phyloP scores from a whole-genome alignment of 2,329 filamentous ascomycete genomes.

The Lasiodiplodia theobromae region DNA sequence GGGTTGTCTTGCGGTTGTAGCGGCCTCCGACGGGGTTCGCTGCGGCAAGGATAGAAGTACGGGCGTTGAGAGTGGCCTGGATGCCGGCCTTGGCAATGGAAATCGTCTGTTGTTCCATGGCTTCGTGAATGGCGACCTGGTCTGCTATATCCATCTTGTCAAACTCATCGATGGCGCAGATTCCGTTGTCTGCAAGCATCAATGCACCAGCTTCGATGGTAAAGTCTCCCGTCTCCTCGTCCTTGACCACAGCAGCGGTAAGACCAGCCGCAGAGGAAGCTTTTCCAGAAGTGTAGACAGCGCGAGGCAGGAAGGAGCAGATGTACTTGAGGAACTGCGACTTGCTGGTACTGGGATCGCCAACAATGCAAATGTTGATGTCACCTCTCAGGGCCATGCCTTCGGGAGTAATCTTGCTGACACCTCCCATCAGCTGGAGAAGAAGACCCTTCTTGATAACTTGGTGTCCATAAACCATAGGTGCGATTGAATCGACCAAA shows the following conservation, averaged over 20 bases:
- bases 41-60: slow-evolving; percentile 92
- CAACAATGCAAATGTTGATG: slow-evolving; percentile 98
- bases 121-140: slow-evolving; percentile 99
- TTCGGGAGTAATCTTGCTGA: slow-evolving; percentile 88
- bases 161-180: slow-evolving; percentile 98
- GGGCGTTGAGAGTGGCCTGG: slow-evolving; percentile 94
- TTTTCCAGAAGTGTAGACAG: slow-evolving; percentile 97
- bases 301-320: slow-evolving; percentile 93
- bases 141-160: slow-evolving; percentile 99
- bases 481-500: slow-evolving; percentile 90
- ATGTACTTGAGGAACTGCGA: slow-evolving; percentile 99
- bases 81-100: slow-evolving; percentile 99
- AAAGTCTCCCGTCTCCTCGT: slow-evolving; percentile 98
- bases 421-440: slow-evolving; percentile 93
- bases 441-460: slow-evolving; percentile 97
- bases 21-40: slow-evolving; percentile 95
- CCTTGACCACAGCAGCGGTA: slow-evolving; percentile 95
- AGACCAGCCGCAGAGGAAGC: slow-evolving; percentile 97
- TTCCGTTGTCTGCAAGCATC: slow-evolving; percentile 96
- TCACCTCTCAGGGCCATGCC: slow-evolving; percentile 96
- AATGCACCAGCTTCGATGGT: slow-evolving; percentile 98
- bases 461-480: slow-evolving; percentile 96
- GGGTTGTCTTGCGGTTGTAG: slow-evolving; percentile 95
- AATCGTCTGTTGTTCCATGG: slow-evolving; percentile 99
- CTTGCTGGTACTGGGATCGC: slow-evolving; percentile 95